Evolutionary conservation across 2,329 filamentous ascomycete genomes (phyloP).

Genomic region (Trichophyton benhamiae): DNA sequence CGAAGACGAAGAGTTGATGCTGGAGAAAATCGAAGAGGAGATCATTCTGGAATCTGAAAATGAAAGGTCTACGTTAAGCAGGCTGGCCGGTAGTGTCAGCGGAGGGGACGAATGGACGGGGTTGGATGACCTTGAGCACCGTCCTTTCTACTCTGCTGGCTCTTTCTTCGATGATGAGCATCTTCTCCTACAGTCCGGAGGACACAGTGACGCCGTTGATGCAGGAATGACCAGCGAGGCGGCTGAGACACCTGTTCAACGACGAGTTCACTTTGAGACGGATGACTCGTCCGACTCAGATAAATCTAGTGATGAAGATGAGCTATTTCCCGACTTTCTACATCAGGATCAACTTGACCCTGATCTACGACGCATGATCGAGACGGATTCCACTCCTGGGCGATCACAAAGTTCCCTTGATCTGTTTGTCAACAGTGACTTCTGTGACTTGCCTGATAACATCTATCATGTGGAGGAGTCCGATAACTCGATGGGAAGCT

Average conservation of each 20-base stretch:
- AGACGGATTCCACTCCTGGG: conserved; percentile 41
- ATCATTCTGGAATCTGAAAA: conserved; percentile 47
- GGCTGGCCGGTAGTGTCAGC: conserved; percentile 14
- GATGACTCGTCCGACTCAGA: conserved; percentile 49
- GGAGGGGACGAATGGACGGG: conserved; percentile 40
- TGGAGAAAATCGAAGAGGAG: conserved; percentile 65
- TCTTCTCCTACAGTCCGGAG: conserved; percentile 21
- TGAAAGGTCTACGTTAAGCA: conserved; percentile 18
- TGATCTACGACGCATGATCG: conserved; percentile 59
- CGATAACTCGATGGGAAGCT: conserved; percentile 29
- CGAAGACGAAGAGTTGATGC: conserved; percentile 67
- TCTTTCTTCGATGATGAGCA: conserved; percentile 35
- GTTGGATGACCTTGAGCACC: conserved; percentile 35
- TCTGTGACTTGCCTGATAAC: conserved; percentile 28
- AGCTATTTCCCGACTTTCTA: conserved; percentile 69
- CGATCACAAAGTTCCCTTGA: conserved; percentile 15
- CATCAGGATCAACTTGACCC: conserved; percentile 62
- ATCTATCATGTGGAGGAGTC: conserved; percentile 35
- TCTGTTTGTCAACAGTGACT: conserved; percentile 28
- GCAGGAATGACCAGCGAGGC: conserved; percentile 9
- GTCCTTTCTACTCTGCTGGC: conserved; percentile 29
- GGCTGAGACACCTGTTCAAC: conserved; percentile 33
- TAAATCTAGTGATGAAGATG: conserved; percentile 43
- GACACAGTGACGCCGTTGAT: conserved; percentile 27
- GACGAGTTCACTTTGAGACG: conserved; percentile 64